Base-by-base conservation (phyloP, 768 basidiomycete genomes). In the Amanita fuliginea region DNA sequence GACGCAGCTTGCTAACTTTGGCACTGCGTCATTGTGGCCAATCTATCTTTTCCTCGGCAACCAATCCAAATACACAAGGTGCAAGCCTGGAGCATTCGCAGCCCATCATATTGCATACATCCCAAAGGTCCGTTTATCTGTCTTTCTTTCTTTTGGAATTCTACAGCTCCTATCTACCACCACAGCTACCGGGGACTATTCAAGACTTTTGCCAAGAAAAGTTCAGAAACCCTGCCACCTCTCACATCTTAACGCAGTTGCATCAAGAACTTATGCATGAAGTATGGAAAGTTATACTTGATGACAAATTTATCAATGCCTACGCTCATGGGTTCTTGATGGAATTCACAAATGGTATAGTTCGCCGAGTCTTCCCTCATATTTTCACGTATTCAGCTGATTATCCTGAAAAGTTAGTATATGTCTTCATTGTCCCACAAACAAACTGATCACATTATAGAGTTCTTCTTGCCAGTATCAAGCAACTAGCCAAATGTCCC, bases 71-170 rank as follows among this genome's bases (percentile, higher is more conserved):
- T 28, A 30, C 10, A 14, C 6, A 40, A 42, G 19, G 44, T 55
- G 19, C 46, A 54, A 8, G 21, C 52, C 3, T 46, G 37, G 14
- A 50, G 47, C 34, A 34, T 46, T 26, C 26, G 50, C 16, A n/a
- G 54, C 24, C 1, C 53, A 55, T 42, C 70, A 71, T 49, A 9
- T 73, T 3, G 72, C 68, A 9, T 75, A 73, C 55, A 63, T 76
- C 19, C 71, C 70, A 0, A 57, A 60, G 10, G 70, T 73, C 51
- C 47, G 53, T 59, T 14, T 16, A 4, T 26, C 21, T 42, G 8
- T 8, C 32, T 42, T 9, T 24, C 8, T 22, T 42, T 3, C 42
- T 2, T 10, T 44, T n/a, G 18, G 22, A 24, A 24, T 24, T 24
- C 22, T 24, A 10, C 22, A 9, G 22, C 22, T 24, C 22, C 7